Base-by-base conservation (phyloP, 73 alveolate genomes). In the Tetrahymena borealis region DNA sequence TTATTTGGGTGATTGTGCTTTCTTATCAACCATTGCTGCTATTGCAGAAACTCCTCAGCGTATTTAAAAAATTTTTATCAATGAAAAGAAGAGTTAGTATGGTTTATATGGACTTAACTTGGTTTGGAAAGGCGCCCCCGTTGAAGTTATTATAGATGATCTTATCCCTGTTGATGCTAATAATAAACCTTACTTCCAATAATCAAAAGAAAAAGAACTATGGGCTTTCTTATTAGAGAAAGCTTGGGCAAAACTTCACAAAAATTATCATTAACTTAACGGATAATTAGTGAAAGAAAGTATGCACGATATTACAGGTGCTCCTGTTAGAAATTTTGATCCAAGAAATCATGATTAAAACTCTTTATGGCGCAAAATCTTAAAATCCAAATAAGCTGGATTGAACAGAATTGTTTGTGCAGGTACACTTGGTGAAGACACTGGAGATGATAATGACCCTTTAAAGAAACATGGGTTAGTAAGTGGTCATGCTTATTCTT, bases 201-300 rank as follows among this genome's bases (percentile, higher is more conserved):
- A 98, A 32, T 94, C 95, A 39, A 60, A 60, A 60, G 98, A 94
- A 60, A 97, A 95, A 90, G 99, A 98, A 93, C 91, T 98, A 31
- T 98, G 99, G 99, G 98, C 97, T 12, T 43, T 97, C 78, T 43
- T 97, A 42, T 37, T 98, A 33, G 99, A 98, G 93, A 98, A 98
- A 91, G 99, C 99, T 12, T 98, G 99, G 99, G 99, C 99, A 4
- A 98, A 98, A 93, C 90, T 97, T 3, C 95, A 96, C 92, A 99
- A 99, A 32, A 92, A 96, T 79, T 98, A 98, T 93, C 97, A 97
- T 16, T 96, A 97, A 92, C 95, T 98, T 7, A 98, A 97, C 20
- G 98, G 97, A 33, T 99, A 99, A 13, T 94, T 95, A 41, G 91
- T 95, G 7, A 95, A 94, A 39, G 98, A 96, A 91, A 96, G 97